Base-by-base conservation (phyloP, 306 rosid species). In the Quercus ilex region DNA sequence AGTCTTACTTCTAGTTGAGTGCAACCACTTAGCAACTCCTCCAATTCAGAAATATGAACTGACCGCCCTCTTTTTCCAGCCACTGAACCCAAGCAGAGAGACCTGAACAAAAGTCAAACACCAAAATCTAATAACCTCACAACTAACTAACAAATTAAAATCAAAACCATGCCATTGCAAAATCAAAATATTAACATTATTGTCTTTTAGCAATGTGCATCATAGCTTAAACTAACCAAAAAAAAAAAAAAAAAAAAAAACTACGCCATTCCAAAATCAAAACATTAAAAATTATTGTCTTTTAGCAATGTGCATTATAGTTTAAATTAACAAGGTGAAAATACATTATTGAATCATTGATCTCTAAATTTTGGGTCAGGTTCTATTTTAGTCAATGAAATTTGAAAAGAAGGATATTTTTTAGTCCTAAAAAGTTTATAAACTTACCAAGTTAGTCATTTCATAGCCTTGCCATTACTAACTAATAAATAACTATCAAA, bases 21-120 rank as follows among this genome's bases (percentile, higher is more conserved):
- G 89, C 98, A 95, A 81, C 99, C 96, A 71, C 73, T 23, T 65
- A 95, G 98, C 76, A 95, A 90, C 80, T 91, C 98, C 83, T 91
- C 91, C 85, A 95, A 87, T 90, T 95, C 97, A 60, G 94, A 82
- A 71, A 86, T 84, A 75, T 95, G 92, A 90, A 95, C 85, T 1
- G 90, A 75, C 86, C 91, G 94, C 83, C 92, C 95, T 89, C 92
- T 84, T 43, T 86, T 91, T 64, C 88, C 96, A 0, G 97, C 98
- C 31, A 95, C 94, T 3, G 97, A 95, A 21, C 98, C 93, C 93
- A 95, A 85, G 83, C 87, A 92, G 78, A 95, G 97, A 80, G 92
- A 90, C 92, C 96, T 91, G 89, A 78, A 87, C 58, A 76, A 58
- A 76, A 69, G 75, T 43, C 77, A 72, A 78, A 85, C 79, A 76